Conservation (phyloP, 352 stramenopile species). For the Phytophthora podocarpi region DNA sequence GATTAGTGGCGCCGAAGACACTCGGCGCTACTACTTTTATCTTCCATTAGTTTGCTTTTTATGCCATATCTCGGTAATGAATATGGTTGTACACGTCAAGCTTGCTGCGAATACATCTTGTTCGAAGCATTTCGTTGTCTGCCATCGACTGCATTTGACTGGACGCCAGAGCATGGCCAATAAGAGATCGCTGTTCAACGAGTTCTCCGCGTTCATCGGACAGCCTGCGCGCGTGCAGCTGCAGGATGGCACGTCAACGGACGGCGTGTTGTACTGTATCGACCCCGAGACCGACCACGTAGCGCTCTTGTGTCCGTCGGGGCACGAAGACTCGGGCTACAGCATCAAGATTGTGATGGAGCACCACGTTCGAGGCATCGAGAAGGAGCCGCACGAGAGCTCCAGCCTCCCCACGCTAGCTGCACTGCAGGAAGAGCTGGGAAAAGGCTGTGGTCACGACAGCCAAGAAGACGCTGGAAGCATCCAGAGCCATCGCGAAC, state of each 20-base stretch:
- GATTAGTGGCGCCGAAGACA: conserved; percentile 9
- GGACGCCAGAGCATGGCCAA: conserved; percentile 23
- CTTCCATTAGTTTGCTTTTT: conserved; percentile 43
- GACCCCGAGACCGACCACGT: conserved; percentile 64
- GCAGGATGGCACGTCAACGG: conserved; percentile 37
- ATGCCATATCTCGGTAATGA: conserved; percentile 29
- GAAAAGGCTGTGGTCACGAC: background rate
- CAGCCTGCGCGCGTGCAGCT: conserved; percentile 42
- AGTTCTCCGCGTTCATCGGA: conserved; percentile 39
- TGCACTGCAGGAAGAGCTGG: conserved; percentile 18
- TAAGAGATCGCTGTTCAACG: conserved; percentile 34
- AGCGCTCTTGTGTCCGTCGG: conserved; percentile 35
- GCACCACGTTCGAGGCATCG: conserved; percentile 29
- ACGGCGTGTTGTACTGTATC: conserved; percentile 58
- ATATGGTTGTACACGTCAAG: conserved; percentile 33
- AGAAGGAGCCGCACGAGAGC: conserved; percentile 17
- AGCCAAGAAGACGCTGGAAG: conserved; percentile 1
- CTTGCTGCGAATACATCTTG: no score
- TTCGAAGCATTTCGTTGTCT: background rate
- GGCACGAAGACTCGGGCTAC: conserved; percentile 6
- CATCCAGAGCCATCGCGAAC: conserved; percentile 8
- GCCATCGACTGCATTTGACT: conserved; percentile 6
- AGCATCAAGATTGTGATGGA: conserved; percentile 43
- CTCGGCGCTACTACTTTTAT: conserved; percentile 25
- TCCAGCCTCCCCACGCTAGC: conserved; percentile 13